These are phyloP conservation scores for Periconia digitata DNA, from an alignment of 2,329 filamentous ascomycete genomes.

Conservation along the genomic window DNA sequence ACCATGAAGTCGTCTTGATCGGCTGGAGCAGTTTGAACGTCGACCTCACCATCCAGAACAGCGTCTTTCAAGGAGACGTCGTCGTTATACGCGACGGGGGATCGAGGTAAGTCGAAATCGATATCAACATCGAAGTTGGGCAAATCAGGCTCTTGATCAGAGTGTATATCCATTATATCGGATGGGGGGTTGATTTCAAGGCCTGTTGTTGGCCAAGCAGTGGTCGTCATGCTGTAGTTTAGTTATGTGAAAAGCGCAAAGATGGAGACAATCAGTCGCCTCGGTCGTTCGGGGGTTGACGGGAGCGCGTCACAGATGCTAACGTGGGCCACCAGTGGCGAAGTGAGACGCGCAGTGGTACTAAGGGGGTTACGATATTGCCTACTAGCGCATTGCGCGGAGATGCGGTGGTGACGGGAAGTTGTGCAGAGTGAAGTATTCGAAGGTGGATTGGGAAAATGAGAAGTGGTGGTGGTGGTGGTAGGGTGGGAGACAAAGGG, in stretches of 20 bases:
- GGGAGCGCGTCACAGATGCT: slow-evolving; percentile 19
- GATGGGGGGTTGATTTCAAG: slow-evolving; percentile 42
- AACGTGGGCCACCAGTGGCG: slow-evolving; percentile 11
- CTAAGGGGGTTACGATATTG: neutral
- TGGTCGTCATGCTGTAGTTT: slow-evolving; percentile 22
- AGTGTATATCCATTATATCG: slow-evolving; percentile 60
- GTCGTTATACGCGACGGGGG: slow-evolving; percentile 18
- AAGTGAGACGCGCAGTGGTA: slow-evolving; percentile 6
- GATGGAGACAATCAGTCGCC: neutral
- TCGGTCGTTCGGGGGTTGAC: neutral
- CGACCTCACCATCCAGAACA: slow-evolving; percentile 25
- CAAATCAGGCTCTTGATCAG: slow-evolving; percentile 48
- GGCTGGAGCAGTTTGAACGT: slow-evolving; percentile 14
- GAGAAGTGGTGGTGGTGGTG: neutral
- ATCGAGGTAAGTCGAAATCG: slow-evolving; percentile 28
- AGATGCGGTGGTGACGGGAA: neutral
- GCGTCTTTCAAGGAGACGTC: slow-evolving; percentile 61
- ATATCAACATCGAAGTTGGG: slow-evolving; percentile 63
- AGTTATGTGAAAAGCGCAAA: neutral
- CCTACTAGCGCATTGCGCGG: slow-evolving; percentile 2
- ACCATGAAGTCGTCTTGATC: slow-evolving; percentile 42
- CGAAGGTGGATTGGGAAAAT: neutral
- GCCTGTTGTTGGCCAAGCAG: slow-evolving; percentile 20
- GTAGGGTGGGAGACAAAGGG: neutral
- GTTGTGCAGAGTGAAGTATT: neutral